Evolutionary conservation across 768 basidiomycete species (phyloP).

Genomic region (Leucocoprinus sp.): DNA sequence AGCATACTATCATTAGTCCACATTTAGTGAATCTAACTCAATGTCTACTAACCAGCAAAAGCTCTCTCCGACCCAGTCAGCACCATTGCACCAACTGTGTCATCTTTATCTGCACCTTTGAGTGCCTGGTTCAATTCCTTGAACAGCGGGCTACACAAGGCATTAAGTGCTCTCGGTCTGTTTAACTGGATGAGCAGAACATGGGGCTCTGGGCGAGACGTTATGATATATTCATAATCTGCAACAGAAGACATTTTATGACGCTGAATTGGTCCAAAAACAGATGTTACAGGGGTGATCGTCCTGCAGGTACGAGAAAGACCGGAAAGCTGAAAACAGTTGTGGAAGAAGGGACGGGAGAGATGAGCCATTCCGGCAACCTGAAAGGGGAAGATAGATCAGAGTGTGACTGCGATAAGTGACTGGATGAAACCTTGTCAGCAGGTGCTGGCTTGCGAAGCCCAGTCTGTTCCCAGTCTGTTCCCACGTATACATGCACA

Average conservation of each 20-base stretch:
- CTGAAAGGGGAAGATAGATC: neutral
- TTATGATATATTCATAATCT: constrained; percentile 57
- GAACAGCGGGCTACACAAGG: constrained; percentile 75
- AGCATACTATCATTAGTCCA: neutral
- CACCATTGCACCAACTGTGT: constrained; percentile 73
- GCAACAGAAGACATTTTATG: constrained; percentile 43
- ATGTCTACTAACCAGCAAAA: constrained; percentile 71
- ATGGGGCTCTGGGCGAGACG: constrained; percentile 56
- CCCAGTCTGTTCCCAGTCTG: neutral
- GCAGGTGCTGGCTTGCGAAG: neutral
- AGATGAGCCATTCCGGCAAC: constrained; percentile 22
- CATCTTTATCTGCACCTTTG: constrained; percentile 61
- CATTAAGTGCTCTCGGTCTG: constrained; percentile 86
- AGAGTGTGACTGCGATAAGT: neutral
- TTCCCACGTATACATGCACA: no score
- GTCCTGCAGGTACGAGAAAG: constrained; percentile 7
- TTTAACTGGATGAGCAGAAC: constrained; percentile 83
- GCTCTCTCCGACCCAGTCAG: constrained; percentile 88
- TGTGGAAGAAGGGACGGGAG: constrained; percentile 14
- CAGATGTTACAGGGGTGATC: constrained; percentile 6
- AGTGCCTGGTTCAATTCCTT: constrained; percentile 75
- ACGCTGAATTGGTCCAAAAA: constrained; percentile 8
- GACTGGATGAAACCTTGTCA: no score
- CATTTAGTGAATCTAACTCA: neutral
- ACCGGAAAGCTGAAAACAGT: constrained; percentile 6